Percentiles rank a stretch among this genome's conserved stretches.
phyloP scores from a whole-genome alignment of 2,329 filamentous ascomycete species.

The Mycosphaerella sp. region DNA sequence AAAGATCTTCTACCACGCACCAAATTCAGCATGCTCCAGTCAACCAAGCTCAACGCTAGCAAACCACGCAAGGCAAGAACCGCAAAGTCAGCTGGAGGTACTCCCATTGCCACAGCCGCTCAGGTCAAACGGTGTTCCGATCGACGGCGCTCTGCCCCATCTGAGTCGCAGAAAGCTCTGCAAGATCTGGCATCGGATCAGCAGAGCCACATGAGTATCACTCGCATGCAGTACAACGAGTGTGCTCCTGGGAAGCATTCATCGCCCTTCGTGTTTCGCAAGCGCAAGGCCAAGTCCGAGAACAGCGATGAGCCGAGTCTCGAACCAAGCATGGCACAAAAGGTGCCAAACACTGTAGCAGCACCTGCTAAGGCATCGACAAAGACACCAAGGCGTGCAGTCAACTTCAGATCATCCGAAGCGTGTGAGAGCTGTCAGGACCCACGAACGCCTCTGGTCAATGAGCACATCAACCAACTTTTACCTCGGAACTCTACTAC shows the following conservation, averaged over 20 bases:
- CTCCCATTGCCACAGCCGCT: neutral
- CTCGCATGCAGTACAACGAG: conserved; percentile 11
- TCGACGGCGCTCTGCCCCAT: conserved; percentile 16
- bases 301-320: conserved; percentile 3
- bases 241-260: conserved; percentile 11
- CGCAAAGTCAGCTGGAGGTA: conserved; percentile 14
- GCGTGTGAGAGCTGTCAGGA: neutral
- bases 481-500: conserved; percentile 8
- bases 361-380: conserved; percentile 5
- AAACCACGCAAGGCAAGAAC: conserved; percentile 6
- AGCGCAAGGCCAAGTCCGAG: conserved; percentile 17
- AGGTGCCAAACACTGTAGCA: neutral
- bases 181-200: conserved; percentile 4
- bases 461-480: conserved; percentile 19
- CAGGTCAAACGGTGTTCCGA: conserved; percentile 5
- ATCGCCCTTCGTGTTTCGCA: conserved; percentile 30
- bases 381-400: conserved; percentile 5
- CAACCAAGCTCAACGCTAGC: neutral
- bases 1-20: neutral
- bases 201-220: conserved; percentile 3
- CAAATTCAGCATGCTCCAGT: neutral
- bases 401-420: conserved; percentile 6
- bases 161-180: conserved; percentile 10
- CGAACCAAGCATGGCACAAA: neutral
- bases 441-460: conserved; percentile 17